phyloP scores from a whole-genome alignment of 176 grass and related monocot genomes.

The Carex myosuroides region DNA sequence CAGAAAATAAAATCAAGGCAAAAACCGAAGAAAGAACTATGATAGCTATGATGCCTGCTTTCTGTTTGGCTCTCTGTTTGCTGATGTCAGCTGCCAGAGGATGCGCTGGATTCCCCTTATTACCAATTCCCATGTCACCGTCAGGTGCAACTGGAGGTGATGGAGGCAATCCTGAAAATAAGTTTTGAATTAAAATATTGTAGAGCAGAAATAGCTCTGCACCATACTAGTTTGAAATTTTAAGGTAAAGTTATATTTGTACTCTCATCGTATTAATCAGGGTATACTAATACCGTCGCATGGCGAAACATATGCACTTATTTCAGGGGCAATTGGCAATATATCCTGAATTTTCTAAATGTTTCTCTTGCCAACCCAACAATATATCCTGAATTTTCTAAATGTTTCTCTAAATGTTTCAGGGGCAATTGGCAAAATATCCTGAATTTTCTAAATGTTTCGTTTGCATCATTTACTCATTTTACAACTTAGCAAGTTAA shows the following conservation, averaged over 20 bases:
- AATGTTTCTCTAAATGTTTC: background rate
- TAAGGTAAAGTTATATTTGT: background rate
- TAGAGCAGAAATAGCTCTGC: background rate
- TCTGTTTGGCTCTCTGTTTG: conserved; percentile 52
- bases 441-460: background rate
- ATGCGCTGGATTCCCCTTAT: conserved; percentile 42
- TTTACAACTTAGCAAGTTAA: background rate
- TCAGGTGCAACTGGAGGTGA: conserved; percentile 48
- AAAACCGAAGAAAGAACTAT: conserved; percentile 75
- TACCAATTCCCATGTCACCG: conserved; percentile 45
- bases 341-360: background rate
- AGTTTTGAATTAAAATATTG: background rate
- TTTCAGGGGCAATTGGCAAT: background rate
- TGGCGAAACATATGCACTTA: background rate
- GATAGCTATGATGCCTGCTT: conserved; percentile 49
- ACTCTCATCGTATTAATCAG: background rate
- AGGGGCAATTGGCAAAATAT: background rate
- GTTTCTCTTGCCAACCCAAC: background rate
- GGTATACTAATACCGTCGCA: background rate
- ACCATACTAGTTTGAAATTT: background rate
- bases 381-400: background rate
- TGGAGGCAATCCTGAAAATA: conserved; percentile 65
- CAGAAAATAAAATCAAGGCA: conserved; percentile 65
- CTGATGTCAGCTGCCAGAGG: conserved; percentile 69
- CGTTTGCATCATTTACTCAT: background rate